These are phyloP conservation scores for Penicillium manginii DNA, from an alignment of 495 filamentous ascomycete genomes.

Conservation along the genomic window DNA sequence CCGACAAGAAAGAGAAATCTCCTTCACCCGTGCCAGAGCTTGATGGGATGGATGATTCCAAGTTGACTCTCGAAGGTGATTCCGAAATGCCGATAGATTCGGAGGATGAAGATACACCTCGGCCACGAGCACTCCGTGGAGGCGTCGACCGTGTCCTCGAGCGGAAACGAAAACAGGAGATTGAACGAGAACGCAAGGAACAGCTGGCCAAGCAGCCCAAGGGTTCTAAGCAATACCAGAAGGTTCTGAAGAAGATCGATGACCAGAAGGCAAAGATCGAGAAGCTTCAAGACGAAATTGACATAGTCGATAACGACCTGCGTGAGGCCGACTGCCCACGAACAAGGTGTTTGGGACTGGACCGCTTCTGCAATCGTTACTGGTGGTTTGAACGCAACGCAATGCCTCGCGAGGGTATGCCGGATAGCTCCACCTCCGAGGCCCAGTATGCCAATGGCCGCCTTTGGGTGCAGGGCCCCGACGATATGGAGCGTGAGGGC, in stretches of 20 bases:
- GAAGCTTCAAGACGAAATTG: conserved; percentile 82
- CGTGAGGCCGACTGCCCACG: conserved; percentile 91
- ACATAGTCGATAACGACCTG: conserved; percentile 83
- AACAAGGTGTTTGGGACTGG: conserved; percentile 84
- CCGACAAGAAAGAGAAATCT: conserved; percentile 49
- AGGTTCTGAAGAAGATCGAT: conserved; percentile 83
- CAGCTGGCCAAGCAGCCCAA: conserved; percentile 83
- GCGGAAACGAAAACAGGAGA: conserved; percentile 81
- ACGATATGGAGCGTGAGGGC: conserved; percentile 83
- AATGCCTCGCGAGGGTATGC: conserved; percentile 92
- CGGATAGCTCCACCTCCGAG: conserved; percentile 81
- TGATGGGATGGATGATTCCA: conserved; percentile 61
- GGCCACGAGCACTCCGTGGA: conserved; percentile 74
- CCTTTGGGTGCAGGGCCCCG: conserved; percentile 94
- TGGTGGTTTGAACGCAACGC: conserved; percentile 99
- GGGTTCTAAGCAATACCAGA: conserved; percentile 84
- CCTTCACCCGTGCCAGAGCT: conserved; percentile 64
- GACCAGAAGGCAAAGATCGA: conserved; percentile 78
- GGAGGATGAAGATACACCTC: conserved; percentile 62
- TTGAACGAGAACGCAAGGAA: conserved; percentile 76
- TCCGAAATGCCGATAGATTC: conserved; percentile 56
- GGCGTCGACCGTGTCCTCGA: conserved; percentile 77
- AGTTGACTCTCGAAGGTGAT: conserved; percentile 66
- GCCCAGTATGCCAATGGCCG: conserved; percentile 92
- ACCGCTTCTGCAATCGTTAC: conserved; percentile 97